Evolutionary conservation across 2,329 filamentous ascomycete species (phyloP).

Genomic region (Aspergillus sojae): DNA sequence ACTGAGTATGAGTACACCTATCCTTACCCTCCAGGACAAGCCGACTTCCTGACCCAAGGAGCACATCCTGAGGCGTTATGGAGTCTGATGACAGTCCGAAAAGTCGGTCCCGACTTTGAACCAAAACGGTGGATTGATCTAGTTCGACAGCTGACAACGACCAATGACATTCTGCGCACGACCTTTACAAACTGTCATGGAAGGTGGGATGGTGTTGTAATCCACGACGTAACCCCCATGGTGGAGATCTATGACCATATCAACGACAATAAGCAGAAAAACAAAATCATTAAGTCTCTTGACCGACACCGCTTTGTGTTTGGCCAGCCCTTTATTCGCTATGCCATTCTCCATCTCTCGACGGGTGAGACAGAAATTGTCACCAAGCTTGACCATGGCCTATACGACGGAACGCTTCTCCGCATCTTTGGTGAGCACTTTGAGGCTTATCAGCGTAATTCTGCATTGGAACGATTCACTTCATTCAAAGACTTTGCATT

Average conservation of each 20-base stretch:
- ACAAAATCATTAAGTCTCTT: neutral
- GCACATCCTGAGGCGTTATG: slow-evolving; percentile 2
- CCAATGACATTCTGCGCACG: neutral
- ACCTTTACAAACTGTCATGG: neutral
- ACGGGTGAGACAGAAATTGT: neutral
- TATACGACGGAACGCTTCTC: neutral
- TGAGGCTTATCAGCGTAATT: neutral
- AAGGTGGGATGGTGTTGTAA: neutral
- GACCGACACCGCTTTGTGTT: neutral
- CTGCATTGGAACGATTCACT: neutral
- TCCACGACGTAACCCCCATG: neutral
- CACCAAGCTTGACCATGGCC: neutral
- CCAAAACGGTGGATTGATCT: neutral
- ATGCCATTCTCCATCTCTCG: neutral
- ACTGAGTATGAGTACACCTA: slow-evolving; percentile 5
- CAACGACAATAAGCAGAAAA: neutral
- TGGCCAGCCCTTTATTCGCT: neutral
- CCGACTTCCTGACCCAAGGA: slow-evolving; percentile 7
- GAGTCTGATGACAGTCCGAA: neutral
- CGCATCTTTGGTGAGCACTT: neutral
- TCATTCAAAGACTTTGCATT: neutral
- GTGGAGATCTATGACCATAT: neutral
- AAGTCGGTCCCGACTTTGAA: neutral
- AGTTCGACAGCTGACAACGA: neutral
- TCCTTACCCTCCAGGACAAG: slow-evolving; percentile 1